These are phyloP conservation scores for Ceratocystis diversiconidia DNA, from an alignment of 2,329 filamentous ascomycete species.

Conservation along the genomic window DNA sequence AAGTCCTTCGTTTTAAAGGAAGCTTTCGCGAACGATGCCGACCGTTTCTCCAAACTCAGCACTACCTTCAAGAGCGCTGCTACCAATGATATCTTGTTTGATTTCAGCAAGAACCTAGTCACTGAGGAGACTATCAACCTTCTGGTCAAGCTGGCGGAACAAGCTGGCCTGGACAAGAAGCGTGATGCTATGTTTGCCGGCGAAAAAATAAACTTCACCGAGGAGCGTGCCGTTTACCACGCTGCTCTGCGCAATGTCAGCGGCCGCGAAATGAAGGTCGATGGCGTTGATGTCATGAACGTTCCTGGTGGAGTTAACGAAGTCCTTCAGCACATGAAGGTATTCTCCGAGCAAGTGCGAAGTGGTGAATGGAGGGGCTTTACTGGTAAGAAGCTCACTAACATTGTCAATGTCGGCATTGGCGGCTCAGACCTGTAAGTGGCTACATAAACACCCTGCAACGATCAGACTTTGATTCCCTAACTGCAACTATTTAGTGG, in stretches of 20 bases:
- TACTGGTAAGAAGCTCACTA: slow-evolving; percentile 93
- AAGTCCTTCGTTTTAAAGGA: slow-evolving; percentile 88
- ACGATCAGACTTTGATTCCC: slow-evolving; percentile 21
- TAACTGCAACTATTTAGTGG: slow-evolving; percentile 41
- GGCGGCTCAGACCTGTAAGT: slow-evolving; percentile 94
- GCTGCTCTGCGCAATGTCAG: slow-evolving; percentile 80
- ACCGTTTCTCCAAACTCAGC: slow-evolving; percentile 82
- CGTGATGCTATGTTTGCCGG: slow-evolving; percentile 95
- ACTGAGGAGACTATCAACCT: slow-evolving; percentile 82
- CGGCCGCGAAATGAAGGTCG: slow-evolving; percentile 69
- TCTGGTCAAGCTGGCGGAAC: slow-evolving; percentile 77
- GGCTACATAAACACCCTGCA: slow-evolving; percentile 19
- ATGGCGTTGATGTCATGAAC: slow-evolving; percentile 85
- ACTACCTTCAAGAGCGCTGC: slow-evolving; percentile 75
- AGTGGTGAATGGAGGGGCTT: slow-evolving; percentile 95
- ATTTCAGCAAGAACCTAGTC: slow-evolving; percentile 98
- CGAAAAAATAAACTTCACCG: slow-evolving; percentile 98
- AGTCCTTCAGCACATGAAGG: slow-evolving; percentile 94
- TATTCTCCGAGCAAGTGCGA: slow-evolving; percentile 88
- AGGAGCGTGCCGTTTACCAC: slow-evolving; percentile 92
- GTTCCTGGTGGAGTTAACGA: slow-evolving; percentile 75
- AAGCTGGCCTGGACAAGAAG: slow-evolving; percentile 82
- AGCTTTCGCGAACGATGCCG: slow-evolving; percentile 74
- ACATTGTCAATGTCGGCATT: slow-evolving; percentile 94
- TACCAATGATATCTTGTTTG: slow-evolving; percentile 78